These are phyloP conservation scores for Heritiera fomes DNA, from an alignment of 345 rosid species.

Conservation along the genomic window DNA sequence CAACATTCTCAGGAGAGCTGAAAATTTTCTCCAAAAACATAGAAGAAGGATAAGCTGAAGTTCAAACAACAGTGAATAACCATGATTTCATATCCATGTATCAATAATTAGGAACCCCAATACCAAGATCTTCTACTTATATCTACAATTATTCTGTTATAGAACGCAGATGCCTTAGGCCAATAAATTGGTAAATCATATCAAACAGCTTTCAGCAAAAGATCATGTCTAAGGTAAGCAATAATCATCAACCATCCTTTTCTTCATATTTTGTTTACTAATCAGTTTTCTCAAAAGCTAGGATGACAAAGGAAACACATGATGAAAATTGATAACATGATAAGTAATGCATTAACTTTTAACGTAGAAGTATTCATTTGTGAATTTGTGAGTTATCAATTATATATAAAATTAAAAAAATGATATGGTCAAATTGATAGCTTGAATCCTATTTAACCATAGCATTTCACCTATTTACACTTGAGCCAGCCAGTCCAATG, in stretches of 20 bases:
- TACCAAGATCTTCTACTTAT: not conserved
- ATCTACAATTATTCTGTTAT: not conserved
- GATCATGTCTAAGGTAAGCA: not conserved
- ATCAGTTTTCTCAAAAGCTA: not conserved
- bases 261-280: not conserved
- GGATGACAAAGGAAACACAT: not conserved
- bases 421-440: not conserved
- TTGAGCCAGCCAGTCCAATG: not conserved
- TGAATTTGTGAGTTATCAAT: not conserved
- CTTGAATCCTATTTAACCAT: not conserved
- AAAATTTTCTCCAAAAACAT: constrained; percentile 17
- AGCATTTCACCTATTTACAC: not conserved
- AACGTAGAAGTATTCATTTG: not conserved
- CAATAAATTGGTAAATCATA: not conserved
- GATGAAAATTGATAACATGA: not conserved
- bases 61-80: not conserved
- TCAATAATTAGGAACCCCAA: not conserved
- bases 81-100: not conserved
- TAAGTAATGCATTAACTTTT: not conserved
- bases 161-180: not conserved
- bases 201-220: not conserved
- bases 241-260: not conserved
- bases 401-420: not conserved
- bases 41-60: constrained; percentile 6
- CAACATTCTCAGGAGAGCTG: constrained; percentile 88